A percentile compares a stretch with the other conserved stretches of the same genome.
Evolutionary conservation across 306 rosid genomes (phyloP).

Genomic region (Bauhinia variegata): DNA sequence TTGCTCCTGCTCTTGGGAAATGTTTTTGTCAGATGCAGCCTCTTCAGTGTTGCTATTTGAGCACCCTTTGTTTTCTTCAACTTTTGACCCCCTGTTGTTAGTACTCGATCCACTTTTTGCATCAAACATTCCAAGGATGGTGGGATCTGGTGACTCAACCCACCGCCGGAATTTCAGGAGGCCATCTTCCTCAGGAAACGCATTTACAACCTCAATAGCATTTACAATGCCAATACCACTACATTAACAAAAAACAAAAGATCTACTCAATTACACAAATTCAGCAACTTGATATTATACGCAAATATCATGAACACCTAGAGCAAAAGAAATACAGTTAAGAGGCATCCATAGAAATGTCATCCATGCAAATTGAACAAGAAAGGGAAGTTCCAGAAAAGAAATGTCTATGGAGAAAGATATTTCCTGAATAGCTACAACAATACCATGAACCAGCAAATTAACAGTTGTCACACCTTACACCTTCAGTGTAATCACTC

Average conservation of each 20-base stretch:
- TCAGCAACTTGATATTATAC: conserved; percentile 9
- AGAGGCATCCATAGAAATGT: conserved; percentile 11
- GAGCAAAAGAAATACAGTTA: conserved; percentile 18
- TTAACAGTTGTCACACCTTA: conserved; percentile 61
- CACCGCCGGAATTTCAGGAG: conserved; percentile 76
- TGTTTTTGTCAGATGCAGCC: conserved; percentile 49
- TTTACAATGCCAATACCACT: conserved; percentile 99
- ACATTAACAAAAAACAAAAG: conserved; percentile 36
- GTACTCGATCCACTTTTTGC: conserved; percentile 49
- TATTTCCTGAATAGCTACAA: conserved; percentile 33
- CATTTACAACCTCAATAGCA: conserved; percentile 91
- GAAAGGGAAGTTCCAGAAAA: conserved; percentile 7
- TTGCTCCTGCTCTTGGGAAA: conserved; percentile 43
- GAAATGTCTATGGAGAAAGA: conserved; percentile 24
- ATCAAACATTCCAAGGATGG: conserved; percentile 72
- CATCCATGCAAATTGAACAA: background rate
- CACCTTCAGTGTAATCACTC: conserved; percentile 97
- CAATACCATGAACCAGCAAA: conserved; percentile 20
- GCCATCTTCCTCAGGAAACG: conserved; percentile 93
- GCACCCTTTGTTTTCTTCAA: conserved; percentile 35
- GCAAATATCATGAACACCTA: conserved; percentile 23
- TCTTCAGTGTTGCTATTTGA: conserved; percentile 38
- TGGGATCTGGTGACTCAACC: conserved; percentile 98
- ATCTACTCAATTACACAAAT: conserved; percentile 34
- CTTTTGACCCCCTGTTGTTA: conserved; percentile 58